Evolutionary conservation across 164 flowering plant species (phyloP), one percentile per base, ranked within the genome.

Genomic region (Warburgia ugandensis): DNA sequence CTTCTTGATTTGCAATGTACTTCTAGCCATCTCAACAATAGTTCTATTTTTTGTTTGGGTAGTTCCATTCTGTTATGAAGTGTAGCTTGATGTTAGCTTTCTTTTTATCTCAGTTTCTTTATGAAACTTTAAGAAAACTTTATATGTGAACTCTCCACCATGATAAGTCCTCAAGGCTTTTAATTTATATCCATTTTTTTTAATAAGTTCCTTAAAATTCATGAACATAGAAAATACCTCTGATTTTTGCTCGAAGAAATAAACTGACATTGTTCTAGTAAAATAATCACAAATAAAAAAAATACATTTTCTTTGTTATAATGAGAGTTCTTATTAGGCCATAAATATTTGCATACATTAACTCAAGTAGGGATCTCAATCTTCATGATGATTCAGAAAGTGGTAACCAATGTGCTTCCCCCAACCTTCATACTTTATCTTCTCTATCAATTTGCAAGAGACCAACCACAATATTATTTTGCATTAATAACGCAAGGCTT

Each of bases 221-320:
- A 25, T 3, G 25, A 60, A 60, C 0, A 11, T 25, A n/a, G n/a
- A 21, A 19, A 47, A 54, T 5, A 30, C 54, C 30, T 46, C 25
- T 14, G 59, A 52, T 23, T 60, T 59, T 20, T 47, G n/a, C 23
- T 45, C 14, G 1, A 30, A 25, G 2, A 61, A 41, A 48, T 52
- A 61, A 3, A 61, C 49, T 45, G 42, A 48, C 45, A 30, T 55
- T 27, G 41, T 48, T 44, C 55, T 61, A 41, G 41, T 55, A 16
- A 3, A 47, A 44, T 62, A 50, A 49, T 49, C 66, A 26, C 54
- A 50, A 55, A 62, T 43, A 8, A 42, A 32, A 36, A 54, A 29
- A 29, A 61, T 54, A 25, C 47, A 54, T 10, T 38, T 13, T 37
- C 3, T 37, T 12, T 19, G 4, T 37, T 12, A 12, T 21, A 21